Conservation (phyloP, 2,329 filamentous ascomycete genomes). For the Cercospora zeae-maydis region DNA sequence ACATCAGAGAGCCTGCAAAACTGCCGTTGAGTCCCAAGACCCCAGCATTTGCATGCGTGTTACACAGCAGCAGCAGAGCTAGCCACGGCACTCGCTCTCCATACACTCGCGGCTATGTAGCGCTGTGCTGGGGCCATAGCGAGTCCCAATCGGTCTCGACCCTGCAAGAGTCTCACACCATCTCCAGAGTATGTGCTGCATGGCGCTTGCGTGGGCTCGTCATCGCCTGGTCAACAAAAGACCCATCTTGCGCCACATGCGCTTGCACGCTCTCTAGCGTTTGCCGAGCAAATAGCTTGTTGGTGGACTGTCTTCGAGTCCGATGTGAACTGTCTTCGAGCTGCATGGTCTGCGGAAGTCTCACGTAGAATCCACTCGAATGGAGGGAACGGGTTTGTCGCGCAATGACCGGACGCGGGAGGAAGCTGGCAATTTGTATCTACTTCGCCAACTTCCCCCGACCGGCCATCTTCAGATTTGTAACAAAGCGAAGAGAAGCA, state of each 20-base stretch:
- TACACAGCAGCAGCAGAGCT: not conserved
- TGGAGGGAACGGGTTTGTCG: not conserved
- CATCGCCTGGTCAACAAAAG: not conserved
- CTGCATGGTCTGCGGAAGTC: not conserved
- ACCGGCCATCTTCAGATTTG: not conserved
- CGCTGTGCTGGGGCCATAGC: not conserved
- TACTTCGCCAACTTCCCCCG: not conserved
- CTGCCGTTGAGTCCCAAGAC: not conserved
- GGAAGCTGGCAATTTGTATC: not conserved
- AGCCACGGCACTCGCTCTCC: not conserved
- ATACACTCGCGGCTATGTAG: not conserved
- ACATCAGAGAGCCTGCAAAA: not conserved
- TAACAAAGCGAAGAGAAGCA: not conserved
- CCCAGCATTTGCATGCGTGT: not conserved
- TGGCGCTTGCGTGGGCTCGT: not conserved
- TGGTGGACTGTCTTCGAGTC: not conserved
- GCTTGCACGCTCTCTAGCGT: not conserved
- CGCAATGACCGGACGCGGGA: not conserved
- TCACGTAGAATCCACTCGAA: not conserved
- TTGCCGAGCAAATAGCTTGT: not conserved
- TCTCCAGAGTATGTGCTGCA: not conserved
- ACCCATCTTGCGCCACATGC: not conserved
- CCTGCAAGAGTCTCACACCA: not conserved
- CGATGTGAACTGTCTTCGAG: not conserved
- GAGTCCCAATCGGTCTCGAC: not conserved